These are phyloP conservation scores for Nepenthes alata DNA, from an alignment of 179 eudicot species.

Conservation along the genomic window DNA sequence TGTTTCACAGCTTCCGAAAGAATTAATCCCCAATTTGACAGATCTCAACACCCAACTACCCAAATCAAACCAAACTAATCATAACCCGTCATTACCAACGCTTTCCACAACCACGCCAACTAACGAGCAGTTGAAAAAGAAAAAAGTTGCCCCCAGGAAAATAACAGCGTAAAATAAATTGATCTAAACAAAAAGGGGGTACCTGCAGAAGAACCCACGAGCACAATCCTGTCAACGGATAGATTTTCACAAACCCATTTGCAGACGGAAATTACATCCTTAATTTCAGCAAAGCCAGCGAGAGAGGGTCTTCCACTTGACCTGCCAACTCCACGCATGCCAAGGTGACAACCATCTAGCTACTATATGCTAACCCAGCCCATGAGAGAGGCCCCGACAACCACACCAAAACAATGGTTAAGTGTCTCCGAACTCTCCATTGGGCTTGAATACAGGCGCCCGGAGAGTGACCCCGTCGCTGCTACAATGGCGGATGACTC, in stretches of 20 bases:
- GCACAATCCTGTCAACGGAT: conserved; percentile 23
- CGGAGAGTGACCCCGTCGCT: conserved; percentile 41
- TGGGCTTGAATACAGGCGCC: conserved; percentile 45
- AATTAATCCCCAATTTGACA: too few species aligned
- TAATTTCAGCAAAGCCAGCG: conserved; percentile 64
- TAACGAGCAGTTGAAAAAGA: too few species aligned
- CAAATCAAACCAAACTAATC: too few species aligned
- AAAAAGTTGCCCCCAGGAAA: too few species aligned
- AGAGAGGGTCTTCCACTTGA: conserved; percentile 64
- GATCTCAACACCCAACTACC: too few species aligned
- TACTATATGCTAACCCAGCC: conserved; percentile 32
- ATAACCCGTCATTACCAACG: too few species aligned
- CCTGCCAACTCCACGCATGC: conserved; percentile 62
- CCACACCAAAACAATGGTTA: conserved; percentile 61
- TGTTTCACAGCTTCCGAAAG: too few species aligned
- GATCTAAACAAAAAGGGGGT: conserved; percentile 6
- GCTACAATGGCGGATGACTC: conserved; percentile 35
- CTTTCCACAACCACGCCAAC: too few species aligned
- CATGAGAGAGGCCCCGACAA: conserved; percentile 43
- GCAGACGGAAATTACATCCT: conserved; percentile 62
- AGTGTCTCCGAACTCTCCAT: conserved; percentile 14
- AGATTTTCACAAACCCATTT: conserved; percentile 38
- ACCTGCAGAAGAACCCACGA: conserved; percentile 94
- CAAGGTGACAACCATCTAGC: conserved; percentile 44
- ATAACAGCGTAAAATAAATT: too few species aligned